Evolutionary conservation across 768 basidiomycete genomes (phyloP), one percentile per base, ranked within the genome.

Genomic region (Trametes cinnabarina): DNA sequence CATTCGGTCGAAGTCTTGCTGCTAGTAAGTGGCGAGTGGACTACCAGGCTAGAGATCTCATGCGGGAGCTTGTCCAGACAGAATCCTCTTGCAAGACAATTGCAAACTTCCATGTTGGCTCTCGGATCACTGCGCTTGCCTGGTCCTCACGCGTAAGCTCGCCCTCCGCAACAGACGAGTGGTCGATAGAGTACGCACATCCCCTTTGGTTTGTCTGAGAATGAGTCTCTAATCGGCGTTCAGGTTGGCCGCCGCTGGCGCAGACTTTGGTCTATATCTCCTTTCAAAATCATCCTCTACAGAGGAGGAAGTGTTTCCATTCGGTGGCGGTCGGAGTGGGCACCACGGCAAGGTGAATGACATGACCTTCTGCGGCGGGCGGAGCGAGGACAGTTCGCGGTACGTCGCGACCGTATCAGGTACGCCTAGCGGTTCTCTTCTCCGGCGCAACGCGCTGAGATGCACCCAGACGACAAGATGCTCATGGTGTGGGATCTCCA

Each of bases 401-500:
- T 90, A 92, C 71, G 81, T 93, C 58, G 91, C 88, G 8, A 89
- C 90, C 10, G 87, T 90, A 26, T 90, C 90, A 55, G 90, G 90
- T 85, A 66, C 56, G 73, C 51, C 52, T 23, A 44, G 19, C 2
- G n/a, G 41, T 37, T 19, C 22, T 14, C 15, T 25, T 25, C 14
- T 22, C 14, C 3, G 15, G 23, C 1, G 10, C 20, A 11, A 15
- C 19, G 39, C 47, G 40, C 58, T 55, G 51, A 56, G 41, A 23
- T 25, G 37, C 48, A 52, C 40, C 6, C 60, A 90, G 90, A 91
- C 63, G 91, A 92, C 73, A 88, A 84, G 68, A 87, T 88, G 81
- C 79, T 91, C 37, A 87, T 91, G 83, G 83, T 92, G 7, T 92
- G 91, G 91, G 90, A 92, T 71, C 78, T 93, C n/a, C 75, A 80